Evolutionary conservation across 2,329 filamentous ascomycete genomes (phyloP), one percentile per base, ranked within the genome.

Genomic region (Neopestalotiopsis clavispora): DNA sequence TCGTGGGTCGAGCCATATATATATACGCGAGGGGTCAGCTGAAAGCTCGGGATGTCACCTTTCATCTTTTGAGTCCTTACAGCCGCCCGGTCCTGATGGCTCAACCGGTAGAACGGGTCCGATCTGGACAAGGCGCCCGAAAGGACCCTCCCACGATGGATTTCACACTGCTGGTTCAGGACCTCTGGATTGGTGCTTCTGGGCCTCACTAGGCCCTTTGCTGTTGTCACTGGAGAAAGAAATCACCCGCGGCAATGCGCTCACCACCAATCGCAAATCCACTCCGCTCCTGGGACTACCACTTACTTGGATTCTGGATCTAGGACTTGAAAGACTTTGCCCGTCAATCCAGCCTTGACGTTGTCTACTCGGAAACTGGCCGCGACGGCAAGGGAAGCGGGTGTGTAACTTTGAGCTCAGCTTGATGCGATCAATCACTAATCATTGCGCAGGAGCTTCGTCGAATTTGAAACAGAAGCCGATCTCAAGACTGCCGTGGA

Each of bases 321-420:
- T 94, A 99, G 96, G 96, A 99, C 84, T 91, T 99, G 67, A 99
- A 99, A 93, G 96, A 99, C 82, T 99, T 99, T 84, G 96, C 96
- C 72, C 94, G 96, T 80, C 94, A 97, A 82, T 97, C 95, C 81
- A 94, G 94, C 82, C 89, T 97, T 82, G 96, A 98, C 81, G 96
- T 99, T 74, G 96, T 99, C 78, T 99, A 97, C 82, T 98, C 95
- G 73, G 96, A 99, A 84, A 97, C 97, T 70, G 92, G 91, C 76
- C 94, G 95, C 77, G 95, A 97, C 80, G 92, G 92, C 74, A 94
- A 97, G 80, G 94, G 94, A 74, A 94, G 93, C 89, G 95, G 95
- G 94, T 97, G 83, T 83, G 92, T 86, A 28, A 49, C 4, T 34
- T 5, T 28, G 23, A 23, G 23, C 5, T 60, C 32, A 12, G 28